These are phyloP conservation scores for Eleusine coracana DNA, from an alignment of 176 grass and related monocot species.

Conservation along the genomic window DNA sequence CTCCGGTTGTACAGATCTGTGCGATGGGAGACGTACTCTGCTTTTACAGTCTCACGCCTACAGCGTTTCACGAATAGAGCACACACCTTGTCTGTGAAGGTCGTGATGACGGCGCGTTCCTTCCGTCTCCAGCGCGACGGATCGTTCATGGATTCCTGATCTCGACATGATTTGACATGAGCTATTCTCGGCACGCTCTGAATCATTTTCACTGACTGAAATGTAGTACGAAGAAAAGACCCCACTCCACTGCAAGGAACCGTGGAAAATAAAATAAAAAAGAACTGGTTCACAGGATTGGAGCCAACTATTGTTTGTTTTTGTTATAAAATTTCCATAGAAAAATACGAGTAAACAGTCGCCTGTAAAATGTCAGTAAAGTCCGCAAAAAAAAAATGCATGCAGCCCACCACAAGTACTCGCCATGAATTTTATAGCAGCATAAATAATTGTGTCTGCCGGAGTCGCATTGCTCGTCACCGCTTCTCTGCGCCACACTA, in stretches of 20 bases:
- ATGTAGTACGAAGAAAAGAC: not conserved
- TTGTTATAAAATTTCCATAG: not conserved
- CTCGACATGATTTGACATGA: constrained; percentile 31
- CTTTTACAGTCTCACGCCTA: not conserved
- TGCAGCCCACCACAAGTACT: no score
- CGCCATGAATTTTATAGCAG: not conserved
- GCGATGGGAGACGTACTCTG: not conserved
- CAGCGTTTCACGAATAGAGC: not conserved
- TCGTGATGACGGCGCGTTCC: not conserved
- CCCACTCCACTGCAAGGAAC: not conserved
- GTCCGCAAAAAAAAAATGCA: not conserved
- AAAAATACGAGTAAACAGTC: not conserved
- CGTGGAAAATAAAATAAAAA: no score
- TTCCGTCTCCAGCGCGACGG: not conserved
- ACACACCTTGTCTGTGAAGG: not conserved
- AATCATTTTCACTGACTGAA: constrained; percentile 9
- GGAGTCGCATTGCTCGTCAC: not conserved
- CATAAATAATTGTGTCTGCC: not conserved
- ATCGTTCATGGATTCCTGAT: not conserved
- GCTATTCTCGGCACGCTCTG: constrained; percentile 20
- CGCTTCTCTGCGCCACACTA: not conserved
- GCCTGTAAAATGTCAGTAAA: not conserved
- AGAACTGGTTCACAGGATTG: no score
- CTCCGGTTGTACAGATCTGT: not conserved
- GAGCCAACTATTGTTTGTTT: not conserved